Evolutionary conservation across 495 filamentous ascomycete species (phyloP).

Genomic region (Lepidopterella palustris): DNA sequence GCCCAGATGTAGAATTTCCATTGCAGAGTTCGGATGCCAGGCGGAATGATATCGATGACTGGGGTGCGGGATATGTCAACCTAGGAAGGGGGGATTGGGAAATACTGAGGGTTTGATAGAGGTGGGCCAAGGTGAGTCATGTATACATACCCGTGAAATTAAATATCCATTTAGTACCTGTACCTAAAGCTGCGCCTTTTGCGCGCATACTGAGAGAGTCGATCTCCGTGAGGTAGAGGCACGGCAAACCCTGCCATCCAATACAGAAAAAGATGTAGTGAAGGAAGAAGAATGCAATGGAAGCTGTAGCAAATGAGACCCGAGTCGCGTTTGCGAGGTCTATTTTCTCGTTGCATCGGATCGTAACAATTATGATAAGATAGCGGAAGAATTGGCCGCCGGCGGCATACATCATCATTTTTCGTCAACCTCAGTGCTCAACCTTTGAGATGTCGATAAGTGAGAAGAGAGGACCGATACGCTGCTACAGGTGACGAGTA

Average conservation of each 20-base stretch:
- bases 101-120: not conserved
- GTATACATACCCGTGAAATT: conserved; percentile 38
- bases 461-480: conserved; percentile 47
- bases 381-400: conserved; percentile 47
- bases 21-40: conserved; percentile 50
- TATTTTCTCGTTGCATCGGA: conserved; percentile 41
- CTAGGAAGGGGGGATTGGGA: not conserved
- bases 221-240: conserved; percentile 57
- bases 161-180: conserved; percentile 56
- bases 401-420: conserved; percentile 48
- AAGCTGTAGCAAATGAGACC: conserved; percentile 33
- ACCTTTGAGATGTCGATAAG: conserved; percentile 43
- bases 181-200: conserved; percentile 50
- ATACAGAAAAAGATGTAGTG: conserved; percentile 35
- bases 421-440: conserved; percentile 47
- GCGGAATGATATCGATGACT: conserved; percentile 57
- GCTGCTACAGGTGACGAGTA: conserved; percentile 48
- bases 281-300: conserved; percentile 38
- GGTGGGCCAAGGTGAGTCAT: not conserved
- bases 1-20: conserved; percentile 64
- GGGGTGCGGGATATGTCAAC: not conserved
- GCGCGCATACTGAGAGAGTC: conserved; percentile 52
- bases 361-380: conserved; percentile 50
- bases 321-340: conserved; percentile 6
- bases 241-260: conserved; percentile 30